Conservation (phyloP, 495 filamentous ascomycete species). For the Talaromyces wortmannii region DNA sequence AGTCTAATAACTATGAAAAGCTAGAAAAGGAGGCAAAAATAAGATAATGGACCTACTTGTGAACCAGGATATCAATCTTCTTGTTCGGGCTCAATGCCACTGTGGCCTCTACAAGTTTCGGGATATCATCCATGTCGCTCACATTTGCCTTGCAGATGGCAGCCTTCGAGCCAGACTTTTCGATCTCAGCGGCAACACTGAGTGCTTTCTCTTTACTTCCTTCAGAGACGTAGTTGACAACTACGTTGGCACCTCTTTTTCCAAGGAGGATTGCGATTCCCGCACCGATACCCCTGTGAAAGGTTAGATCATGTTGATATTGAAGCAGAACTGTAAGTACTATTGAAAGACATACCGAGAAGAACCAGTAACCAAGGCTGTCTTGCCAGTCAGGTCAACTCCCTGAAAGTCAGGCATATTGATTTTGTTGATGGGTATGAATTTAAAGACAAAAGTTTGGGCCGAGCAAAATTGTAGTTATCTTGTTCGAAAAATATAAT, state of each 20-base stretch:
- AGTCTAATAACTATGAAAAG: not conserved
- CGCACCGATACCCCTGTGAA: constrained; percentile 19
- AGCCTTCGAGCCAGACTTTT: constrained; percentile 30
- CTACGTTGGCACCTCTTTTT: constrained; percentile 26
- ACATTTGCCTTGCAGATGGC: constrained; percentile 41
- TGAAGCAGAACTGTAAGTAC: not conserved
- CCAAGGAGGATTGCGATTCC: constrained; percentile 25
- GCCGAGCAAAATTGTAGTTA: not conserved
- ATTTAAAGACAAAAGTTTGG: not conserved
- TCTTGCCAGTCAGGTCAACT: constrained; percentile 40
- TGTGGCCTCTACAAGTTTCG: constrained; percentile 30
- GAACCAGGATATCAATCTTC: constrained; percentile 65
- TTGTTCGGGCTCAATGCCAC: constrained; percentile 30
- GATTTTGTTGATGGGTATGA: not conserved
- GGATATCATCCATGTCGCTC: constrained; percentile 29
- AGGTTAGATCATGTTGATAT: not conserved
- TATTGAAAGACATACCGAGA: constrained; percentile 25
- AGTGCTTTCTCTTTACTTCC: constrained; percentile 24
- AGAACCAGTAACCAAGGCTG: constrained; percentile 51
- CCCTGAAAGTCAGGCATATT: constrained; percentile 5
- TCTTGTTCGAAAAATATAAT: not conserved
- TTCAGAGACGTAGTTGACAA: constrained; percentile 34
- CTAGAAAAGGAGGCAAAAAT: not conserved
- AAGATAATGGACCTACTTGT: constrained; percentile 50
- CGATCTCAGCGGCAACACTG: constrained; percentile 36